Conservation (phyloP, 2,329 filamentous ascomycete genomes). For the Pseudogymnoascus sp. region DNA sequence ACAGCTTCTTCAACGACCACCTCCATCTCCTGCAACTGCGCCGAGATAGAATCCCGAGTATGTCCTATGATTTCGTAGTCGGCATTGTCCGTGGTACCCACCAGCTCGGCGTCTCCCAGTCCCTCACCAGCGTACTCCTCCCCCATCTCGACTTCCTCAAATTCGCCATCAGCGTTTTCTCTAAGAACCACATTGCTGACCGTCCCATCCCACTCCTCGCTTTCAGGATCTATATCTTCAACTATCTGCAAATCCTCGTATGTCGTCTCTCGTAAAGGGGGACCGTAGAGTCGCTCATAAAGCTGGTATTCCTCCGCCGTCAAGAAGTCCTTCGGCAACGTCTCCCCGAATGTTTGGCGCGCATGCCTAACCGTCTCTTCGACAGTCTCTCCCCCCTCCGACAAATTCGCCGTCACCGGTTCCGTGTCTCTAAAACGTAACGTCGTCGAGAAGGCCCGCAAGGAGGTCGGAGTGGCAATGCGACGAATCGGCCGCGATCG, state of each 20-base stretch:
- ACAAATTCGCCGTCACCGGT: not conserved
- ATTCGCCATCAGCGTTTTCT: slow-evolving; percentile 46
- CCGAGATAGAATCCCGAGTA: not conserved
- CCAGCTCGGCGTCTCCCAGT: slow-evolving; percentile 27
- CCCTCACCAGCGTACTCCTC: slow-evolving; percentile 17
- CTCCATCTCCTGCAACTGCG: slow-evolving; percentile 20
- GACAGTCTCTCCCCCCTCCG: slow-evolving; percentile 31
- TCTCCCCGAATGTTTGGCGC: slow-evolving; percentile 68
- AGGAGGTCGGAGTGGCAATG: slow-evolving; percentile 10
- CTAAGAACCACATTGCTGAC: slow-evolving; percentile 42
- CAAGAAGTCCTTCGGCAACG: slow-evolving; percentile 64
- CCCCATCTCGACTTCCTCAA: slow-evolving; percentile 51
- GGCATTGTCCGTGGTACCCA: slow-evolving; percentile 27
- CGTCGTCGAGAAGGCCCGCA: not conserved
- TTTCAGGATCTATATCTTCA: slow-evolving; percentile 27
- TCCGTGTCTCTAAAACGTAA: not conserved
- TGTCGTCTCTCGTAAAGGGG: slow-evolving; percentile 55
- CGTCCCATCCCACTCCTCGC: slow-evolving; percentile 22
- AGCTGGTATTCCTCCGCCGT: slow-evolving; percentile 62
- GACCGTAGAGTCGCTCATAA: slow-evolving; percentile 75
- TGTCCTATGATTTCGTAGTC: slow-evolving; percentile 12
- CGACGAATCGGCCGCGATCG: slow-evolving; percentile 12
- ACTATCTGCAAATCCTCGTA: slow-evolving; percentile 45
- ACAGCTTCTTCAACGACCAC: slow-evolving; percentile 29
- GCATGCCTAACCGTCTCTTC: slow-evolving; percentile 63